phyloP scores from a whole-genome alignment of 2,329 filamentous ascomycete genomes.

The Daldinia sp. region DNA sequence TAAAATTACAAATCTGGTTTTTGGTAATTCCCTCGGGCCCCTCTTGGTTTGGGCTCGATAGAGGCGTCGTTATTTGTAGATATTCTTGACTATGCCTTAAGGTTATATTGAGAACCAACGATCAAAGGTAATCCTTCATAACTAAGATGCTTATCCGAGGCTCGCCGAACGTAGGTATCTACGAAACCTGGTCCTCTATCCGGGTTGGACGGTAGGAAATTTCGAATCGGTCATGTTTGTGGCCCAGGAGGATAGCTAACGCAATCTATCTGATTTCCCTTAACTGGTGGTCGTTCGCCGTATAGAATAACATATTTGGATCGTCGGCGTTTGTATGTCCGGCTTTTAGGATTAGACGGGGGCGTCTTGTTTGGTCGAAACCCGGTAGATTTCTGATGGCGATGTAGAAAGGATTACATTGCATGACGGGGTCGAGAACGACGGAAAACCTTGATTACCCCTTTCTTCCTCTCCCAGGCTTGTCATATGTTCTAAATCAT shows the following conservation, averaged over 20 bases:
- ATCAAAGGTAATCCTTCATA: neutral
- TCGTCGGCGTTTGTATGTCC: neutral
- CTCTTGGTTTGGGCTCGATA: neutral
- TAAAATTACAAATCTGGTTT: neutral
- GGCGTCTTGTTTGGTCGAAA: neutral
- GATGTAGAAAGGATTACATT: constrained; percentile 14
- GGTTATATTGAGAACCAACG: neutral
- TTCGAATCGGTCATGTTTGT: constrained; percentile 4
- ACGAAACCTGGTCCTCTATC: constrained; percentile 2
- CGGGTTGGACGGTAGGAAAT: neutral
- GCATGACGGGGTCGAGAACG: constrained; percentile 22
- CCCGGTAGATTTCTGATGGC: constrained; percentile 1
- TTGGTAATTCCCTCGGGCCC: neutral
- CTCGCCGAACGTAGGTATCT: constrained; percentile 12
- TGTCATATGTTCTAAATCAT: constrained; percentile 28
- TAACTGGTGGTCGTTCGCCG: neutral
- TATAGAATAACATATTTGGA: constrained; percentile 2
- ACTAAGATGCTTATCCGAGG: constrained; percentile 5
- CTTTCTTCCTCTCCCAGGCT: constrained; percentile 8
- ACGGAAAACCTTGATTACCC: constrained; percentile 23
- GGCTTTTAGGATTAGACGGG: constrained; percentile 6
- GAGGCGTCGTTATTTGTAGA: neutral
- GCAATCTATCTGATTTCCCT: neutral
- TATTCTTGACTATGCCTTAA: neutral
- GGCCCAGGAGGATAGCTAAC: neutral